Conservation (phyloP, 2,329 filamentous ascomycete species). For the Hymenoscyphus fructigenus region DNA sequence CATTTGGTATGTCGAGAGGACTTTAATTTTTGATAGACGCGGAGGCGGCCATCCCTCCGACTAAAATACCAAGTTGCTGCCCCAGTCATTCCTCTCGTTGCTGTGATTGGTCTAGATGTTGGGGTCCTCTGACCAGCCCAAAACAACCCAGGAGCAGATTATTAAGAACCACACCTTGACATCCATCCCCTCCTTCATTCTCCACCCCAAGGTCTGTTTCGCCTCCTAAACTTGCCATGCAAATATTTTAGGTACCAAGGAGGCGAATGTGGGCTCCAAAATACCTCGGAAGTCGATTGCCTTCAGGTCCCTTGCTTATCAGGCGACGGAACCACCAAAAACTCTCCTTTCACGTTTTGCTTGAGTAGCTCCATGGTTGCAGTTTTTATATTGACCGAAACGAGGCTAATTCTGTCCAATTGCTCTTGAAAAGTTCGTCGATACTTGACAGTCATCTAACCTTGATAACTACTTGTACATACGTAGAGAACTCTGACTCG, state of each 20-base stretch:
- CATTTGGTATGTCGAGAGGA: background rate
- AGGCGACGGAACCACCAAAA: background rate
- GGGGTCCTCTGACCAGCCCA: background rate
- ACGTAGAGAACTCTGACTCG: too few relatives aligned
- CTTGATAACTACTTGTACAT: too few relatives aligned
- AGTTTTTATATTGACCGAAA: too few relatives aligned
- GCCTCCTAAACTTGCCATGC: background rate
- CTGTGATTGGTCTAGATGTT: background rate
- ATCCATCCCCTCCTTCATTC: background rate
- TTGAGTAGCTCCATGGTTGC: background rate
- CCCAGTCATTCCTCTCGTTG: background rate
- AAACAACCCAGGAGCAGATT: background rate
- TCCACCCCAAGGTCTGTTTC: background rate
- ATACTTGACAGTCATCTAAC: too few relatives aligned
- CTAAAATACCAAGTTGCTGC: background rate
- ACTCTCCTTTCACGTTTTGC: background rate
- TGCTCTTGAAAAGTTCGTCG: too few relatives aligned
- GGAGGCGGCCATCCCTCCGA: background rate
- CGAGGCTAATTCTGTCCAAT: too few relatives aligned
- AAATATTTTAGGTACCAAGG: background rate
- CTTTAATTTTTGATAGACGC: background rate
- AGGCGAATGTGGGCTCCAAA: background rate
- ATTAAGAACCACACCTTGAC: background rate
- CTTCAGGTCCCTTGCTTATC: background rate
- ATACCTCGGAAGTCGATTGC: background rate